phyloP scores from a whole-genome alignment of 2,329 filamentous ascomycete species.

The Trichophyton verrucosum region DNA sequence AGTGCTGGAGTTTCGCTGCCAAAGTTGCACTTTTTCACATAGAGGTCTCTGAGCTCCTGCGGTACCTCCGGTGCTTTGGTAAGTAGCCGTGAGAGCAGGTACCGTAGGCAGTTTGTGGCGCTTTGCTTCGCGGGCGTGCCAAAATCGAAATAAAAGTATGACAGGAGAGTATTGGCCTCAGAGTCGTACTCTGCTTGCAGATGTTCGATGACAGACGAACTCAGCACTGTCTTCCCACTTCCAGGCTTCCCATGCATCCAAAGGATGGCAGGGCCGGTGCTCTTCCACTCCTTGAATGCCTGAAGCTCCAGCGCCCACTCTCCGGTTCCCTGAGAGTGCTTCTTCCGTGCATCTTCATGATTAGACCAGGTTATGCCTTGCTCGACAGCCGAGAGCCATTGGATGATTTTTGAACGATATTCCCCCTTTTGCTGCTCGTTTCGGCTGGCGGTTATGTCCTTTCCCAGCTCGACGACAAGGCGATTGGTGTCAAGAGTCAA shows the following conservation, averaged over 20 bases:
- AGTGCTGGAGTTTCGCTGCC: neutral
- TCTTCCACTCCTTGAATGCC: constrained; percentile 1
- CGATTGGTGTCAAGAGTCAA: neutral
- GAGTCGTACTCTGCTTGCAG: constrained; percentile 9
- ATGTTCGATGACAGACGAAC: constrained; percentile 19
- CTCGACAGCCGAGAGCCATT: neutral
- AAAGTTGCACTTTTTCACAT: neutral
- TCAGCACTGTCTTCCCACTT: constrained; percentile 24
- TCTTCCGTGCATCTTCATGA: neutral
- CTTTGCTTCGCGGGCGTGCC: constrained; percentile 5
- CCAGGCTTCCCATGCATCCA: constrained; percentile 21
- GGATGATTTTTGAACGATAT: neutral
- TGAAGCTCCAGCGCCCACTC: neutral
- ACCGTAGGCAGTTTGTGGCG: neutral
- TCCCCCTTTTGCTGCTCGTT: neutral
- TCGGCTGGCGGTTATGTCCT: neutral
- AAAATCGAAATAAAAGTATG: constrained; percentile 23
- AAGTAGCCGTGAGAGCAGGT: neutral
- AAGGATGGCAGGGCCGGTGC: constrained; percentile 11
- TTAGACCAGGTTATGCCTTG: neutral
- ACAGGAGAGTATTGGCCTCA: constrained; percentile 7
- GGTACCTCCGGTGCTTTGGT: neutral
- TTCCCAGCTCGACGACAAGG: neutral
- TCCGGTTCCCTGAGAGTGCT: neutral
- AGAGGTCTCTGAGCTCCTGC: neutral